phyloP scores from a whole-genome alignment of 805 yeast genomes.

The Torulaspora gathmanii region DNA sequence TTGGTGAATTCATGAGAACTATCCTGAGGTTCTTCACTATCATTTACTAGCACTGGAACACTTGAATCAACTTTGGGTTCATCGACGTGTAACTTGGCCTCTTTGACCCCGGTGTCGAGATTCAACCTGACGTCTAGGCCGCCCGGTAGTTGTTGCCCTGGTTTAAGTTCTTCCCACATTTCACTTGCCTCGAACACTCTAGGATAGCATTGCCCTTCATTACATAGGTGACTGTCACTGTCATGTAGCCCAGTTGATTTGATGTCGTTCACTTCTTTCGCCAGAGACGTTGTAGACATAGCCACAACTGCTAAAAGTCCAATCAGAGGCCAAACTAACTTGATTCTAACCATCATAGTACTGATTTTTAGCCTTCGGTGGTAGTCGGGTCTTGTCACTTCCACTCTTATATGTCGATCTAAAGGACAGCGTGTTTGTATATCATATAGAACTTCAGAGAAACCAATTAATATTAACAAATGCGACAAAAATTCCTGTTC shows the following conservation, averaged over 20 bases:
- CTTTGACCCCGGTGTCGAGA: constrained; percentile 62
- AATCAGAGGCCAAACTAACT: neutral
- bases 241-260: constrained; percentile 13
- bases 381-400: neutral
- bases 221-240: constrained; percentile 25
- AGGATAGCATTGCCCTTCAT: constrained; percentile 57
- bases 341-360: neutral
- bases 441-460: neutral
- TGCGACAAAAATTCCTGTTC: neutral
- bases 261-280: constrained; percentile 1
- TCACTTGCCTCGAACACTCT: constrained; percentile 54
- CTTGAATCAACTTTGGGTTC: neutral
- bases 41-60: constrained; percentile 4
- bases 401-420: neutral
- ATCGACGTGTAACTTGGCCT: constrained; percentile 51
- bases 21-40: neutral
- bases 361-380: neutral
- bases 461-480: neutral
- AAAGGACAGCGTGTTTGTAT: constrained; percentile 4
- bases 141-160: constrained; percentile 72
- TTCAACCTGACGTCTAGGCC: constrained; percentile 72
- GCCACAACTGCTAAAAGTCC: neutral
- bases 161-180: constrained; percentile 65
- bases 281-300: neutral
- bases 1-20: constrained; percentile 27